Evolutionary conservation across 805 yeast genomes (phyloP).

Genomic region (Hagleromyces aurorensis): DNA sequence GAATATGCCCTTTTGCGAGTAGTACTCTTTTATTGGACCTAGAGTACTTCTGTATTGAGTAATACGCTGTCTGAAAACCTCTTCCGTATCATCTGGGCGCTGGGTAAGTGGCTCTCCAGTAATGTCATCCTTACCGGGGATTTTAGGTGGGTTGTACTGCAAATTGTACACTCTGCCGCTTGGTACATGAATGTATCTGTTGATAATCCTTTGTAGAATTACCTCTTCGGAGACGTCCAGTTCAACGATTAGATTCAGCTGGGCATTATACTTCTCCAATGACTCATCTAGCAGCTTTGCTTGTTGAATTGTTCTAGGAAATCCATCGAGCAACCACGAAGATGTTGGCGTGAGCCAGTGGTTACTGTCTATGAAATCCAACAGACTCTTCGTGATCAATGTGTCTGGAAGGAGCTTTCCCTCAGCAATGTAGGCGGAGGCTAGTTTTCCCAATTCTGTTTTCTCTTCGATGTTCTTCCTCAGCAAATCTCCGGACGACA

Average conservation of each 20-base stretch:
- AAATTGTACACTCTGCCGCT: conserved; percentile 85
- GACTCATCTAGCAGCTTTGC: conserved; percentile 50
- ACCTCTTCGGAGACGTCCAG: conserved; percentile 80
- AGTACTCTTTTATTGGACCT: conserved; percentile 59
- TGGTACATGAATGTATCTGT: conserved; percentile 74
- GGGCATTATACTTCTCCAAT: conserved; percentile 33
- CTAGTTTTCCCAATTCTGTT: conserved; percentile 49
- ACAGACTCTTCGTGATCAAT: conserved; percentile 53
- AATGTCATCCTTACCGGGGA: conserved; percentile 71
- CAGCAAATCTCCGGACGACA: conserved; percentile 81
- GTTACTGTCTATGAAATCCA: conserved; percentile 36
- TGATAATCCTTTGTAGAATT: conserved; percentile 72
- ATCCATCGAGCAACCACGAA: conserved; percentile 83
- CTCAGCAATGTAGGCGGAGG: conserved; percentile 44
- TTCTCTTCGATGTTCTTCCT: conserved; percentile 54
- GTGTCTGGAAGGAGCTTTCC: conserved; percentile 74
- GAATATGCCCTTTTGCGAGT: conserved; percentile 42
- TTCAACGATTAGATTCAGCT: conserved; percentile 73
- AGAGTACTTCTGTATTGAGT: conserved; percentile 52
- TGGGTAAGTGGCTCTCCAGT: conserved; percentile 82
- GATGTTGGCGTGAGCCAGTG: conserved; percentile 28
- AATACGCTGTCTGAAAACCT: conserved; percentile 59
- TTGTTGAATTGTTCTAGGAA: conserved; percentile 75
- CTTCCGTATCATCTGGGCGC: conserved; percentile 77
- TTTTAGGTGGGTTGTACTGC: conserved; percentile 83